A percentile compares a stretch with the other conserved stretches of the same genome.
phyloP scores from a whole-genome alignment of 495 filamentous ascomycete species.

The Xanthoparmelia taractica region DNA sequence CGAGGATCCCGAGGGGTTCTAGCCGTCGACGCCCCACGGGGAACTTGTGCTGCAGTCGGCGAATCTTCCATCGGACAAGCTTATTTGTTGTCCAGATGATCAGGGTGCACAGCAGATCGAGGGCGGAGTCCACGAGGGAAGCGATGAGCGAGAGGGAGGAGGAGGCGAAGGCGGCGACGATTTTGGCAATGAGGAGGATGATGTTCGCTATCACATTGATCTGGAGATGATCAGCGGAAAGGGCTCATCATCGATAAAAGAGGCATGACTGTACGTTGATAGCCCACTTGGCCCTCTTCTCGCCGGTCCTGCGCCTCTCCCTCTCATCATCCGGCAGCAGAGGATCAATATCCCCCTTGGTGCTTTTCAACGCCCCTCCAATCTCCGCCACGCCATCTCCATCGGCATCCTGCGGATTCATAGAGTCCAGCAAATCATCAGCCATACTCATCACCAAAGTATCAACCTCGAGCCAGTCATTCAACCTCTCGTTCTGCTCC shows the following conservation, averaged over 20 bases:
- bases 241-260: background rate
- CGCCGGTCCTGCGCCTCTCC: slow-evolving; percentile 34
- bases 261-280: slow-evolving; percentile 36
- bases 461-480: slow-evolving; percentile 49
- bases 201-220: slow-evolving; percentile 77
- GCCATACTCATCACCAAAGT: slow-evolving; percentile 41
- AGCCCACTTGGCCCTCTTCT: slow-evolving; percentile 40
- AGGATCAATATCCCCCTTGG: slow-evolving; percentile 34
- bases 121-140: slow-evolving; percentile 75
- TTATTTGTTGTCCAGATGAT: slow-evolving; percentile 78
- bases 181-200: slow-evolving; percentile 68
- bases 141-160: slow-evolving; percentile 82
- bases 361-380: slow-evolving; percentile 33
- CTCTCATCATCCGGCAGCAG: slow-evolving; percentile 45
- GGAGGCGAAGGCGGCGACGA: slow-evolving; percentile 65
- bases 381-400: slow-evolving; percentile 41
- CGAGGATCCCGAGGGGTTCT: slow-evolving; percentile 66
- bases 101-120: slow-evolving; percentile 78
- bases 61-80: slow-evolving; percentile 63
- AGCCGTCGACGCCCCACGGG: slow-evolving; percentile 71
- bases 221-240: slow-evolving; percentile 32
- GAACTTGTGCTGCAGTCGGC: slow-evolving; percentile 53
- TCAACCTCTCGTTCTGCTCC: slow-evolving; percentile 41
- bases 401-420: slow-evolving; percentile 43
- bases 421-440: slow-evolving; percentile 46